Evolutionary conservation across 768 basidiomycete genomes (phyloP).

Genomic region (Suillus brevipes): DNA sequence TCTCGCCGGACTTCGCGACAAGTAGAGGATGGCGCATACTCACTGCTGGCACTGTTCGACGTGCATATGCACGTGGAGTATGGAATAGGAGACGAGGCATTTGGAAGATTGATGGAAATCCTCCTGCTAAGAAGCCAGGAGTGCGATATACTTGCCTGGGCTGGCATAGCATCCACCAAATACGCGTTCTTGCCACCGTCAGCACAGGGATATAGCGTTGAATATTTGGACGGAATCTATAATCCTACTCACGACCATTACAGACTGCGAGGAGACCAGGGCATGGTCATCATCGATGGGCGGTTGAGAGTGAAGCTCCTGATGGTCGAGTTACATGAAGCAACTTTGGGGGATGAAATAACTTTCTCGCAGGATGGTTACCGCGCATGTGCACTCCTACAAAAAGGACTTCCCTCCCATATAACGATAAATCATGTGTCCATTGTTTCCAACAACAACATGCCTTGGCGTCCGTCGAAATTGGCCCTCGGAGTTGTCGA

Average conservation of each 20-base stretch:
- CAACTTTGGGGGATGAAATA: neutral
- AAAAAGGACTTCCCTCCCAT: neutral
- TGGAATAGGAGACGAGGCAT: constrained; percentile 18
- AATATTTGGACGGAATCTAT: constrained; percentile 8
- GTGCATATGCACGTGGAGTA: constrained; percentile 14
- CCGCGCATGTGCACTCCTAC: neutral
- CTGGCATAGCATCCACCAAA: constrained; percentile 14
- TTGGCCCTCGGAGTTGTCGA: constrained; percentile 24
- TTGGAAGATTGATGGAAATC: constrained; percentile 20
- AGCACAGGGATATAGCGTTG: constrained; percentile 13
- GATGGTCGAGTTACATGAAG: neutral
- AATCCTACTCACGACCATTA: constrained; percentile 15
- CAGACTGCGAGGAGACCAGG: constrained; percentile 23
- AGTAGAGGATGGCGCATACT: constrained; percentile 22
- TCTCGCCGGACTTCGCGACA: constrained; percentile 12
- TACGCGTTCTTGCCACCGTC: constrained; percentile 18
- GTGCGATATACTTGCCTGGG: constrained; percentile 25
- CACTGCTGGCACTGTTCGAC: constrained; percentile 20
- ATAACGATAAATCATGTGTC: neutral
- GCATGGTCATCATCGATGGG: neutral
- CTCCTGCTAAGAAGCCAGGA: constrained; percentile 17
- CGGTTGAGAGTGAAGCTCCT: neutral
- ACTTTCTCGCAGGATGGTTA: neutral
- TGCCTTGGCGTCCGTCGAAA: neutral
- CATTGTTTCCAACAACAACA: neutral